Conservation (phyloP, 768 basidiomycete genomes). For the Rhodosporidiobolus sp. region DNA sequence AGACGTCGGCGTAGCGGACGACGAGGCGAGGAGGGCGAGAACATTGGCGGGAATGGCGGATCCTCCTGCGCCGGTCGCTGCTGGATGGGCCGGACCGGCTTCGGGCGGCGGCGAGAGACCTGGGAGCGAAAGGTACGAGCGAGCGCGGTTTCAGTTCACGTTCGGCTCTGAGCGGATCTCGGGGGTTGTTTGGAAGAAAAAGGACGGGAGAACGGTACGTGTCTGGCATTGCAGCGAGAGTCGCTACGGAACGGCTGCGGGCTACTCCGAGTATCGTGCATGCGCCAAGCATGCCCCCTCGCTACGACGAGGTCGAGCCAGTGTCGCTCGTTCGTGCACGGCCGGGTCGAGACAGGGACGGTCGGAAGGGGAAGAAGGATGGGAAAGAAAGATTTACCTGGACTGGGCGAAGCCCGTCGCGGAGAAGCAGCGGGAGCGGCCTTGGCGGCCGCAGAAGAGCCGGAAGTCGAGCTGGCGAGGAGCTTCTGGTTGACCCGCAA, state of each 20-base stretch:
- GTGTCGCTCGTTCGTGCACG: background rate
- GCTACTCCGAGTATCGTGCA: background rate
- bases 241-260: background rate
- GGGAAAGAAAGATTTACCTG: conserved; percentile 17
- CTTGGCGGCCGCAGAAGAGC: background rate
- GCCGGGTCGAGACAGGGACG: no score
- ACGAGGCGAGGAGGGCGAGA: conserved; percentile 28
- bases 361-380: no score
- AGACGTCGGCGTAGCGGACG: background rate
- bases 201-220: background rate
- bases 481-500: conserved; percentile 27
- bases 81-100: background rate
- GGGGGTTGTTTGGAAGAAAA: background rate
- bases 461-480: conserved; percentile 4
- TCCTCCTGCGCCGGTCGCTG: background rate
- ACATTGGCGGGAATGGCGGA: conserved; percentile 29
- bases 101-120: background rate
- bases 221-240: conserved; percentile 11
- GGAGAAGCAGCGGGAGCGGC: background rate
- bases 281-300: no score
- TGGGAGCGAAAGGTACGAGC: background rate
- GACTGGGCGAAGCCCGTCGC: background rate
- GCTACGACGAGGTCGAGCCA: background rate
- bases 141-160: background rate
- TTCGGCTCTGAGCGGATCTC: background rate